Evolutionary conservation across 495 filamentous ascomycete genomes (phyloP), one percentile per base, ranked within the genome.

Genomic region (Trichoderma asperelloides): DNA sequence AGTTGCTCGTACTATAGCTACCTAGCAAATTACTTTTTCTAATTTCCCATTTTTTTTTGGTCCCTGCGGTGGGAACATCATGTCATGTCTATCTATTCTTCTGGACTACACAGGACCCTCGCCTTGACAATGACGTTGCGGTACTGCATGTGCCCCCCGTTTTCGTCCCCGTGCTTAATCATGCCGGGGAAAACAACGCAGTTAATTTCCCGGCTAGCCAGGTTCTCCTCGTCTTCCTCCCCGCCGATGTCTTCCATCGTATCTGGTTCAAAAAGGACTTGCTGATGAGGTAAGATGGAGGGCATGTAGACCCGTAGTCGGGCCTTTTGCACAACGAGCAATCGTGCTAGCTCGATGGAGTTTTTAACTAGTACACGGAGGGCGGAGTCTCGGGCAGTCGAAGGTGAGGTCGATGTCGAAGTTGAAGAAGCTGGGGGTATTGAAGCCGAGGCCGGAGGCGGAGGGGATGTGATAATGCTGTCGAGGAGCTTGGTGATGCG

Each of bases 181-280:
- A 85, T 78, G 23, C 80, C 83, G 9, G 83, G 83, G 66, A 85
- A 85, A 0, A 81, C 80, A 64, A 83, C 78, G 70, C 78, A 78
- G 65, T 76, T 75, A 23, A 81, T 79, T 64, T 86, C 82, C 28
- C 80, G 70, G 63, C 18, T 64, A 30, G 75, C 69, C 40, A 79
- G 73, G 37, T 70, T 72, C 7, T 82, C 79, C 66, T 85, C 84
- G 63, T 84, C 82, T 25, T 60, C 55, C 67, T 85, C 84, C 28
- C 81, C 84, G 41, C 82, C 80, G 55, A 85, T 80, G 70, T 85
- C 83, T 66, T 85, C 82, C 84, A 87, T 87, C 3, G 70, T 81
- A 65, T 77, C 75, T 13, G 70, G 27, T 68, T 85, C 81, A 63
- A 84, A 86, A 66, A 82, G 71, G 25, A 73, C 77, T 39, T 69